Evolutionary conservation across 164 flowering plant species (phyloP).

Genomic region (Vitis rupestris): DNA sequence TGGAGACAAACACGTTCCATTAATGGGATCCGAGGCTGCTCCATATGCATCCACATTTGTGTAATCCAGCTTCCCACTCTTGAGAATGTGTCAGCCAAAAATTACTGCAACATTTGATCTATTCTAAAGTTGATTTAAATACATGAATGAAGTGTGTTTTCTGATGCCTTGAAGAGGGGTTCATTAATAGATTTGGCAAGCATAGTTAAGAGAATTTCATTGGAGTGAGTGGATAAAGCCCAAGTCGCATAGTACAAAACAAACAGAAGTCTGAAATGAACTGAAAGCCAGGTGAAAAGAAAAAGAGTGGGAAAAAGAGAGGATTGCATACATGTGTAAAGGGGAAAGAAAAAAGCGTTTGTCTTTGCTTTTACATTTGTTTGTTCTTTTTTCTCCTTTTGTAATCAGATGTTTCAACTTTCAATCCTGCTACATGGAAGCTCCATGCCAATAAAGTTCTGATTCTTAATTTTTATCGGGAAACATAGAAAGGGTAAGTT

Average conservation of each 20-base stretch:
- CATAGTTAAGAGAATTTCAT: too few relatives aligned
- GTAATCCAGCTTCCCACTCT: too few relatives aligned
- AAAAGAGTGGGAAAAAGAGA: background rate
- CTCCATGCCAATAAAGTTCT: background rate
- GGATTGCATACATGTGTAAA: conserved; percentile 1
- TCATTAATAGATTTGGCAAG: too few relatives aligned
- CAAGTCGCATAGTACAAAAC: background rate
- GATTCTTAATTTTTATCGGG: background rate
- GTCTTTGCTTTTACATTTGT: background rate
- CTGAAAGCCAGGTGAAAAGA: conserved; percentile 1
- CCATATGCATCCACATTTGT: too few relatives aligned
- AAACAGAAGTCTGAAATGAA: background rate
- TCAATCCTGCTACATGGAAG: background rate
- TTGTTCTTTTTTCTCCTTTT: background rate
- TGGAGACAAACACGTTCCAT: too few relatives aligned
- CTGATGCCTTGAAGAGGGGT: too few relatives aligned
- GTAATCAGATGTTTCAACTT: background rate
- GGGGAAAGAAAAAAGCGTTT: background rate
- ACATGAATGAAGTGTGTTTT: too few relatives aligned
- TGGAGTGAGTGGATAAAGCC: background rate
- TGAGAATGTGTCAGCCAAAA: too few relatives aligned
- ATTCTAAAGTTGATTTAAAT: too few relatives aligned
- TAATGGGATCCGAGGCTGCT: too few relatives aligned
- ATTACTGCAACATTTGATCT: too few relatives aligned
- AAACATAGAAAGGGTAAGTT: background rate